Evolutionary conservation across 305 asterid species (phyloP), one percentile per base, ranked within the genome.

Genomic region (Fraxinus latifolia): DNA sequence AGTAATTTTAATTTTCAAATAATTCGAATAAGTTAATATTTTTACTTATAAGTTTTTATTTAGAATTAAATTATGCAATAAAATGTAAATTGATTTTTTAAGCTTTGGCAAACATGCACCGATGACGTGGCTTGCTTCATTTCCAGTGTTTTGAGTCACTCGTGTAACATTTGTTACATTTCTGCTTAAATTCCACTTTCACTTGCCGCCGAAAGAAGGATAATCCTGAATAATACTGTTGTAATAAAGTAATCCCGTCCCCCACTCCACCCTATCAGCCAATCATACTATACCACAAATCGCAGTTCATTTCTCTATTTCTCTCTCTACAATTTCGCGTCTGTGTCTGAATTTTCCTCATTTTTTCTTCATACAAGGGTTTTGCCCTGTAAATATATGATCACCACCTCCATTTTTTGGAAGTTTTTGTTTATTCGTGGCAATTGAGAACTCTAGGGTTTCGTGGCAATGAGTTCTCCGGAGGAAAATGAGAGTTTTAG

Each of bases 161-260:
- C 83, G 21, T 50, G 62, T 50, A n/a, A 50, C 27, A 25, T 25
- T 25, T 25, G 27, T 25, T 25, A 70, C 75, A 81, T 78, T 86
- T 78, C 82, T 82, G 79, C 78, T 75, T 68, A 77, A 87, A 84
- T 82, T 83, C 90, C 85, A 84, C 85, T 82, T 75, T 84, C 76
- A 15, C 76, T 70, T 70, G 76, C 76, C 76, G 42, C 76, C 76
- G 75, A 68, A 68, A 68, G 75, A 68, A 14, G 31, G 42, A 68
- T 27, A 68, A 68, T 68, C 7, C 75, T 29, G 75, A 67, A 23
- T 27, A 14, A 5, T 68, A 29, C 75, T 31, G 23, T 68, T 14
- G 15, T 34, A 5, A 23, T 68, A 68, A 68, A 12, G 39, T 68
- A 68, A 68, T 9, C 37, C 75, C 75, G 2, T 4, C 11, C 83